Base-by-base conservation (phyloP, 1,284 basidiomycete species). In the Ceratobasidium sp. region DNA sequence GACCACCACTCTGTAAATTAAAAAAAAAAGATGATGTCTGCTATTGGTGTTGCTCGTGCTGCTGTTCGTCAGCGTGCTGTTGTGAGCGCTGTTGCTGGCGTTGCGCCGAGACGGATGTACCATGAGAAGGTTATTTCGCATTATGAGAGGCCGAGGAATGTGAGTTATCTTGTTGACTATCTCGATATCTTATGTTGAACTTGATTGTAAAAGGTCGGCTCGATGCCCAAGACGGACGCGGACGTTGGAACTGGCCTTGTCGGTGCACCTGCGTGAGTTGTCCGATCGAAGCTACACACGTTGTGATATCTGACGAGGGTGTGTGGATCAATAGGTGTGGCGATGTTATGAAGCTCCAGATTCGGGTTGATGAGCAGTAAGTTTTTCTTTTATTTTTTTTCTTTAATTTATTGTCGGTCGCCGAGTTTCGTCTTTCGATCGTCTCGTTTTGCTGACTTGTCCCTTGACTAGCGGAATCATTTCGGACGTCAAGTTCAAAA, bases 311-410 rank as follows among this genome's bases (percentile, higher is more conserved):
- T 44, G 38, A 64, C 28, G 20, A 5, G 15, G 46, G 20, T 26
- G 26, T 26, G 33, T 9, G 50, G 42, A n/a, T n/a, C n/a, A 48
- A 26, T 81, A 94, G 93, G 13, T 96, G 93, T 83, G 91, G 91
- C 82, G 97, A 98, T 86, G 96, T 99, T 69, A 99, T 99, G 97
- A 99, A 99, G 87, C 92, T 99, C 33, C 97, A 98, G 85, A 99
- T 99, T 84, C 94, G 96, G 82, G 98, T 99, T 78, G 93, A 97
- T 85, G 96, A 98, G 80, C 89, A 94, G 78, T 79, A 50, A 61
- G 78, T 40, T 28, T 61, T 40, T 42, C 15, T 15, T 62, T n/a
- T n/a, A n/a, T 40, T 48, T 64, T 15, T 44, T 64, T 61, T 3
- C 5, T 33, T 40, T 23, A 13, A 50, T 50, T 50, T 79, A 87